A percentile compares a stretch with the other conserved stretches of the same genome.
These are phyloP conservation scores for Cryptococcus sp. DNA, from an alignment of 1,284 basidiomycete genomes.

Conservation along the genomic window DNA sequence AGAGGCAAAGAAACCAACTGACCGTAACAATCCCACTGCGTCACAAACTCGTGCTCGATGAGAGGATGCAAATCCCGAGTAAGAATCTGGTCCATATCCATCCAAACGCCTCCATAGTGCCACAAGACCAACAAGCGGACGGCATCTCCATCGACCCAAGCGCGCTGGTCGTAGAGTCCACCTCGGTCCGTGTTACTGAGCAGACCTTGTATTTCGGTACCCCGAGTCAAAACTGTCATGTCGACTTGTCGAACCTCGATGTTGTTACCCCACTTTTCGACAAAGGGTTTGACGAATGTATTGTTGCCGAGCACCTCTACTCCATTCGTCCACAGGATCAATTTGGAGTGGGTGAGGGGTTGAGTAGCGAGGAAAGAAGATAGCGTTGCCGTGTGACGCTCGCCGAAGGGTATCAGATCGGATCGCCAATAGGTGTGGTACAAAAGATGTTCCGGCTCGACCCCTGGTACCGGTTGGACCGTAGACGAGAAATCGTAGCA, in stretches of 20 bases:
- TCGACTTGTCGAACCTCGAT: slow-evolving; percentile 66
- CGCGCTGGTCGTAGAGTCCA: slow-evolving; percentile 57
- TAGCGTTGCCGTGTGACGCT: slow-evolving; percentile 78
- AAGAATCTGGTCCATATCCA: slow-evolving; percentile 89
- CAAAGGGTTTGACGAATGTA: slow-evolving; percentile 58
- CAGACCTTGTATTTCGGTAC: slow-evolving; percentile 64
- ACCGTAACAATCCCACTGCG: slow-evolving; percentile 96
- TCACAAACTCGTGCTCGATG: slow-evolving; percentile 86
- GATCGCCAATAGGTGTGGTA: slow-evolving; percentile 88
- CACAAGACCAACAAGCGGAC: slow-evolving; percentile 79
- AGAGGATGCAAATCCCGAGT: slow-evolving; percentile 76
- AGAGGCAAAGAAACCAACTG: too few species aligned
- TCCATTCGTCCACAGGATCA: slow-evolving; percentile 85
- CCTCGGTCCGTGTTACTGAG: slow-evolving; percentile 48
- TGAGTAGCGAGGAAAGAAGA: slow-evolving; percentile 88
- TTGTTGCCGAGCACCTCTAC: slow-evolving; percentile 55
- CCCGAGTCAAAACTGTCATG: slow-evolving; percentile 60
- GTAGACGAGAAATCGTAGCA: slow-evolving; percentile 84
- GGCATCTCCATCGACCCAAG: slow-evolving; percentile 91
- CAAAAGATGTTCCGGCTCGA: slow-evolving; percentile 52
- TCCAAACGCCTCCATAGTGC: slow-evolving; percentile 84
- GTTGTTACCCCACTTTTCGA: slow-evolving; percentile 59
- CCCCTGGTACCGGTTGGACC: slow-evolving; percentile 48
- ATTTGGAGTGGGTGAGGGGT: slow-evolving; percentile 56
- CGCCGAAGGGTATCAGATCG: slow-evolving; percentile 69